A percentile compares a stretch with the other conserved stretches of the same genome.
These are phyloP conservation scores for Globisporangium abappressorium DNA, from an alignment of 352 stramenopile species.

Conservation along the genomic window DNA sequence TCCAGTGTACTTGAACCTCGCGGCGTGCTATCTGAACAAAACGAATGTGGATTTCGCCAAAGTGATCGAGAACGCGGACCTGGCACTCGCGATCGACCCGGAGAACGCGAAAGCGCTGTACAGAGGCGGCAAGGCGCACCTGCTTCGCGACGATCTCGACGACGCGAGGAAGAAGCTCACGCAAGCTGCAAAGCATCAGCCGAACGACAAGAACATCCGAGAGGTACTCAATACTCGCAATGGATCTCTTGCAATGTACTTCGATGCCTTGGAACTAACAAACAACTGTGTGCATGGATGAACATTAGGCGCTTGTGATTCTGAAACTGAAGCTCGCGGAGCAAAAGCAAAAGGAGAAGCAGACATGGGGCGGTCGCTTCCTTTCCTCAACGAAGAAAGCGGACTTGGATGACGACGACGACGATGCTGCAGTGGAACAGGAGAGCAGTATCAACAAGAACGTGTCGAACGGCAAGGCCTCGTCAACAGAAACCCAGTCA, in stretches of 20 bases:
- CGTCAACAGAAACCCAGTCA: slow-evolving; percentile 9
- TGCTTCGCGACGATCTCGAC: slow-evolving; percentile 57
- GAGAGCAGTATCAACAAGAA: neutral
- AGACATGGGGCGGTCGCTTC: slow-evolving; percentile 66
- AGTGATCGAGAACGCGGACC: slow-evolving; percentile 60
- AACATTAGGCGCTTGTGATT: slow-evolving; percentile 32
- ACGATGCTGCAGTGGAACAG: neutral
- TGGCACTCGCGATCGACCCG: slow-evolving; percentile 69
- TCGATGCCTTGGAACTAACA: neutral
- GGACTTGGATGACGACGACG: slow-evolving; percentile 28
- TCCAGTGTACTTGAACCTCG: slow-evolving; percentile 79
- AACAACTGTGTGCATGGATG: neutral
- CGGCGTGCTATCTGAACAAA: slow-evolving; percentile 62
- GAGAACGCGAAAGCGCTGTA: slow-evolving; percentile 86
- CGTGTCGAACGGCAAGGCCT: neutral
- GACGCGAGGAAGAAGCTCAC: slow-evolving; percentile 61
- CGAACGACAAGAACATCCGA: slow-evolving; percentile 69
- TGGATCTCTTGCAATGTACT: neutral
- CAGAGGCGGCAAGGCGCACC: slow-evolving; percentile 56
- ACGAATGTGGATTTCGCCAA: slow-evolving; percentile 37
- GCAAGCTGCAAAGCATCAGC: slow-evolving; percentile 51
- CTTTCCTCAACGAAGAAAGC: slow-evolving; percentile 14
- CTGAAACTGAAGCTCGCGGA: slow-evolving; percentile 46
- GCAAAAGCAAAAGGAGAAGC: slow-evolving; percentile 63
- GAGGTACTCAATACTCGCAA: slow-evolving; percentile 24